A percentile compares a stretch with the other conserved stretches of the same genome.
These are phyloP conservation scores for Diphasiastrum complanatum DNA, from an alignment of 83 land plant genomes.

Conservation along the genomic window DNA sequence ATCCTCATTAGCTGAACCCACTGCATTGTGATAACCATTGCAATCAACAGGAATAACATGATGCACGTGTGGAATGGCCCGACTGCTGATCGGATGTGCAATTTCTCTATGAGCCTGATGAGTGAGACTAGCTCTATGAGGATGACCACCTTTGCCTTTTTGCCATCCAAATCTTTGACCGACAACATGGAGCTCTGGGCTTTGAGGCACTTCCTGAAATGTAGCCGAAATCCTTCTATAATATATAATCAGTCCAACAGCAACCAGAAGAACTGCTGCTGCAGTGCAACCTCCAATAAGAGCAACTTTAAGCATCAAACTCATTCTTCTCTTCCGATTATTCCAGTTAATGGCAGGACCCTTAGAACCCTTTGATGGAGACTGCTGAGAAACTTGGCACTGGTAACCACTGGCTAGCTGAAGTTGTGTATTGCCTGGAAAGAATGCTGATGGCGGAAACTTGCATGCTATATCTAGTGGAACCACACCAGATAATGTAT, in stretches of 20 bases:
- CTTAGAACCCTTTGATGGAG: too few species aligned
- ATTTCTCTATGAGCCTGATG: not conserved
- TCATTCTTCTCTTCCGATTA: conserved; percentile 25
- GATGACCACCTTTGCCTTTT: not conserved
- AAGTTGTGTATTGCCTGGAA: conserved; percentile 60
- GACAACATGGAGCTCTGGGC: not conserved
- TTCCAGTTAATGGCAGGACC: conserved; percentile 15
- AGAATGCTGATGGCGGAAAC: conserved; percentile 54
- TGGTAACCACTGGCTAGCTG: conserved; percentile 8
- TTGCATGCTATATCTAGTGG: conserved; percentile 43
- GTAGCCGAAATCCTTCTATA: conserved; percentile 31
- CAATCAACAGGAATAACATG: too few species aligned
- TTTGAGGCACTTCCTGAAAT: conserved; percentile 26
- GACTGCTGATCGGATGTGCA: too few species aligned
- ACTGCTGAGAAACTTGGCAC: too few species aligned
- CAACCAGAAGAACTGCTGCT: conserved; percentile 44
- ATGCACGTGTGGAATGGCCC: too few species aligned
- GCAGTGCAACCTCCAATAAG: conserved; percentile 57
- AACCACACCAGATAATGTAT: conserved; percentile 29
- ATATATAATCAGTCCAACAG: conserved; percentile 39
- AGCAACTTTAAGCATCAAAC: conserved; percentile 35
- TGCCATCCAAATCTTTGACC: not conserved
- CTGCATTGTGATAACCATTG: too few species aligned
- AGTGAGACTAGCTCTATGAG: not conserved
- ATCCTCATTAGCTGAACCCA: too few species aligned